Percentiles rank a stretch among this genome's conserved stretches.
These are phyloP conservation scores for Neofusicoccum kwambonambiense DNA, from an alignment of 2,329 filamentous ascomycete species.

Conservation along the genomic window DNA sequence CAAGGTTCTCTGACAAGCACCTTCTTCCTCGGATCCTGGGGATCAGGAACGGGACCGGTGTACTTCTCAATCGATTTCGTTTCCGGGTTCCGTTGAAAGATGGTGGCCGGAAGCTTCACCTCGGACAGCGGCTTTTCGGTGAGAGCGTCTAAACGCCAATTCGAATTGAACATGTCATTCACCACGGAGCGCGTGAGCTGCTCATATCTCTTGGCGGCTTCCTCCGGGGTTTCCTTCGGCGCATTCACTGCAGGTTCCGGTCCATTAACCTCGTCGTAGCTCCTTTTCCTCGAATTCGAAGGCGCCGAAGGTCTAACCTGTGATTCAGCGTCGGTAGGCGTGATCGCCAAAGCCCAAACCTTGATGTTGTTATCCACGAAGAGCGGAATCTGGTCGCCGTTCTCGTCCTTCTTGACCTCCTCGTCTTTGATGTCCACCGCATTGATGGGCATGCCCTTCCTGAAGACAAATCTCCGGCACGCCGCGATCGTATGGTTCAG, in stretches of 20 bases:
- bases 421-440: conserved; percentile 62
- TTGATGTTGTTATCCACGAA: conserved; percentile 66
- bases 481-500: conserved; percentile 79
- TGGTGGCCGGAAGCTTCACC: conserved; percentile 65
- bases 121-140: conserved; percentile 64
- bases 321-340: conserved; percentile 25
- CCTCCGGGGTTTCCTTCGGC: conserved; percentile 23
- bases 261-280: conserved; percentile 32
- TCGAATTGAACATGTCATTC: conserved; percentile 75
- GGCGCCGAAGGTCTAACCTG: conserved; percentile 17
- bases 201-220: conserved; percentile 44
- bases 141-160: conserved; percentile 71
- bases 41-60: conserved; percentile 63
- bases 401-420: conserved; percentile 27
- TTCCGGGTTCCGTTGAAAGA: conserved; percentile 65
- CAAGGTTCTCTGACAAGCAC: conserved; percentile 76
- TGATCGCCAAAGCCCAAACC: conserved; percentile 77
- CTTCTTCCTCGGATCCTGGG: conserved; percentile 58
- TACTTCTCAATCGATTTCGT: conserved; percentile 69
- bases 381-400: conserved; percentile 53
- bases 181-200: conserved; percentile 62
- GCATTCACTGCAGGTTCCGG: conserved; percentile 30
- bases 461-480: conserved; percentile 78
- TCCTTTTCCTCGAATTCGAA: conserved; percentile 22
- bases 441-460: conserved; percentile 74